Evolutionary conservation across 2,329 filamentous ascomycete genomes (phyloP).

Genomic region (Botrytis pseudocinerea): DNA sequence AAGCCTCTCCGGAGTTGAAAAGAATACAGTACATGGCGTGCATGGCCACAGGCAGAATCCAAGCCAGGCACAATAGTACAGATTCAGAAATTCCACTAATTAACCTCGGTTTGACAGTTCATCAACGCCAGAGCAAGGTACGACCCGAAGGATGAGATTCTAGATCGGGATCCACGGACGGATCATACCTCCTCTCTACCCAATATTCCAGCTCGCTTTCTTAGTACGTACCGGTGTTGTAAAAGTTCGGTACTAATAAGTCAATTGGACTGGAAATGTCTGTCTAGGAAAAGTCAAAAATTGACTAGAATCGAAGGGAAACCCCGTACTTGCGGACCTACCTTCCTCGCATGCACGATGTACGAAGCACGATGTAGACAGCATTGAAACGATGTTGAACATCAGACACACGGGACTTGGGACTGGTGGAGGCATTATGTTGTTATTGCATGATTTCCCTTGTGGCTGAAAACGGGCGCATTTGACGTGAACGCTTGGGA

Average conservation of each 20-base stretch:
- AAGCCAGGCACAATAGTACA: neutral
- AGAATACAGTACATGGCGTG: neutral
- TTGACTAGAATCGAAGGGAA: neutral
- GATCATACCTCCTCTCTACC: neutral
- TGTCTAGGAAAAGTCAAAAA: neutral
- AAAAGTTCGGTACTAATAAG: neutral
- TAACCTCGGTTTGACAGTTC: neutral
- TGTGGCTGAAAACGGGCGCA: neutral
- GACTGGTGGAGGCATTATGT: neutral
- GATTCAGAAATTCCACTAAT: neutral
- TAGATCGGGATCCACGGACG: neutral
- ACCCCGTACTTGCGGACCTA: neutral
- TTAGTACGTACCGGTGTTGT: neutral
- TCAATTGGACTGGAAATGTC: neutral
- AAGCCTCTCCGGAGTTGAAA: neutral
- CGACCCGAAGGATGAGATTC: neutral
- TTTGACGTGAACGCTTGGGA: neutral
- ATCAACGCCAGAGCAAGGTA: neutral
- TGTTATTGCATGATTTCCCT: neutral
- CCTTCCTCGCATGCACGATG: too few relatives aligned
- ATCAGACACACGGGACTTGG: neutral
- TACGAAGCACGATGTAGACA: neutral
- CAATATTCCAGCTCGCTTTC: neutral
- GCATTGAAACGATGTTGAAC: neutral
- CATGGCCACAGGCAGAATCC: neutral